Evolutionary conservation across 192 early-diverging fungal species (phyloP), one percentile per base, ranked within the genome.

Genomic region (Gonapodya prolifera): DNA sequence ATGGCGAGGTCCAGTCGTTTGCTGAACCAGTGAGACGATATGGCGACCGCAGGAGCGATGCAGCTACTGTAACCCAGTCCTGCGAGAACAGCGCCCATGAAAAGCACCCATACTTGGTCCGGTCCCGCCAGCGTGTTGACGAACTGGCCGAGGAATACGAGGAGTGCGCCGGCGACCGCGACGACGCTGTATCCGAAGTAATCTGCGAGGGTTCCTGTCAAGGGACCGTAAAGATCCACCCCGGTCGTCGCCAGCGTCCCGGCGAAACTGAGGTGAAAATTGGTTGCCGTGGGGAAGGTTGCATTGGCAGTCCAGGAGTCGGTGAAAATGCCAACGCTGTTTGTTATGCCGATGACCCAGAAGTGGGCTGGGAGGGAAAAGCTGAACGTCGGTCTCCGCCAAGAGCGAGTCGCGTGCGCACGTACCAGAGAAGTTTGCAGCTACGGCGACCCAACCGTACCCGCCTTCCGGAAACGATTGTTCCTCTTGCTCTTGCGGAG

Each of bases 1-100:
- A 90, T 83, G 0, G 94, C 94, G 31, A 94, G 69, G 0, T 87
- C 89, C 1, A 90, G 85, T 35, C 84, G 78, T 77, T 85, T 86
- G 74, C 80, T 77, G 79, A 93, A 93, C 91, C 91, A 95, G 77
- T 93, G 90, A 1, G 87, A 79, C 1, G 90, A 86, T 1, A 91
- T 85, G 13, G 87, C 83, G 34, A 92, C 83, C 28, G 85, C 87
- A 0, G 92, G 93, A 23, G 90, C 87, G 45, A 87, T 88, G n/a
- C 89, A 69, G 34, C 93, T 80, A 2, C 86, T 86, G n/a, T 84
- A 80, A 1, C 92, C 92, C 28, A 92, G 76, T 0, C 94, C 94
- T 80, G 91, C 88, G 76, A 95, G 35, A 1, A 92, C 78, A 17
- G 90, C 91, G 0, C 92, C 87, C 30, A 93, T 77, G 69, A 91